Percentiles rank a stretch among this genome's conserved stretches.
phyloP scores from a whole-genome alignment of 2,329 filamentous ascomycete genomes.

The Epichloe sp. region DNA sequence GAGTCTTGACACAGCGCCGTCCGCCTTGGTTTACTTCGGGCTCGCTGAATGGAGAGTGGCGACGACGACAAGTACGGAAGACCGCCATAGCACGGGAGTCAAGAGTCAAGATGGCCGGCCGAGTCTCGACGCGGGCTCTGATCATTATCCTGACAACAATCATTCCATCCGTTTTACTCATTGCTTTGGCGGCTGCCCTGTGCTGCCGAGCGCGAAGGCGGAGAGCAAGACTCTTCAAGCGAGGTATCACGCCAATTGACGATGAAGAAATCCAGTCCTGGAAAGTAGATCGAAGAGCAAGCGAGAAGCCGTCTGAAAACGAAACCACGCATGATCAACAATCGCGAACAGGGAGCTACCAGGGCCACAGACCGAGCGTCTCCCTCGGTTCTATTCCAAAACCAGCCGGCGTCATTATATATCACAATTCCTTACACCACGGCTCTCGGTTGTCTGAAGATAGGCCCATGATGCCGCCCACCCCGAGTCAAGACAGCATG shows the following conservation, averaged over 20 bases:
- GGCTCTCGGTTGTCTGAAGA: slow-evolving; percentile 16
- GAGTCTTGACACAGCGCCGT: too few species aligned
- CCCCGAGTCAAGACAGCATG: slow-evolving; percentile 27
- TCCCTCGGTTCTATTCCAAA: slow-evolving; percentile 27
- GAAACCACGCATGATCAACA: background rate
- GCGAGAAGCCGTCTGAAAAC: slow-evolving; percentile 15
- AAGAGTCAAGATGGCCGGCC: background rate
- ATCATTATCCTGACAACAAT: slow-evolving; percentile 39
- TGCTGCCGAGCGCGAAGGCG: slow-evolving; percentile 27
- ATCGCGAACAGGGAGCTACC: slow-evolving; percentile 7
- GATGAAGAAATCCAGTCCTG: slow-evolving; percentile 55
- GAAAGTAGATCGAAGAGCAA: slow-evolving; percentile 29
- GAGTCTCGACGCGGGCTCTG: background rate
- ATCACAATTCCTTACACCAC: slow-evolving; percentile 22
- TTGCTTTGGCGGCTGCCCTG: slow-evolving; percentile 20
- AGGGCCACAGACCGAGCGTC: slow-evolving; percentile 15
- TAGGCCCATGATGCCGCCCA: slow-evolving; percentile 17
- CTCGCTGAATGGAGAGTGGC: background rate
- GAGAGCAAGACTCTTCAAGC: slow-evolving; percentile 31
- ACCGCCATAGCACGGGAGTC: background rate
- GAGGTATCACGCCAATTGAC: slow-evolving; percentile 47
- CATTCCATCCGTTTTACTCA: slow-evolving; percentile 30
- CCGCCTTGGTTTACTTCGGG: too few species aligned
- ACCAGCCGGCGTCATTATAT: slow-evolving; percentile 41
- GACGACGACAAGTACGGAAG: background rate